phyloP scores from a whole-genome alignment of 1,284 basidiomycete species.

The Abortiporus biennis region DNA sequence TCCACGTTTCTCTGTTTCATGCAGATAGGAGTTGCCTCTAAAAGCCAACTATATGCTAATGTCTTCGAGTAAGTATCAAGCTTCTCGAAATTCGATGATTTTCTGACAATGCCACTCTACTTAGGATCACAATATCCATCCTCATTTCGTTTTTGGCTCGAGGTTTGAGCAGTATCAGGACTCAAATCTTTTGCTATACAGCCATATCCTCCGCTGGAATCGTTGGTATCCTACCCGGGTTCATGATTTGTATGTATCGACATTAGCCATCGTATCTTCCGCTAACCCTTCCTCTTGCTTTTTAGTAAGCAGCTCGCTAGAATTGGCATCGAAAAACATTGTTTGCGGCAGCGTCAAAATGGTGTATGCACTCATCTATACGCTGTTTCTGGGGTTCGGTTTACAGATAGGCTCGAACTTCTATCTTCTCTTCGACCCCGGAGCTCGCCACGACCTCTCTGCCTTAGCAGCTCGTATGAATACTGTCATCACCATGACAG shows the following conservation, averaged over 20 bases:
- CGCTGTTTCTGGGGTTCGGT: constrained; percentile 85
- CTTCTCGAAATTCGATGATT: constrained; percentile 1
- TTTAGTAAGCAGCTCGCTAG: constrained; percentile 78
- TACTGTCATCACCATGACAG: constrained; percentile 46
- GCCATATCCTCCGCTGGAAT: constrained; percentile 82
- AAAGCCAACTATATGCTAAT: constrained; percentile 76
- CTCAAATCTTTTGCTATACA: constrained; percentile 79
- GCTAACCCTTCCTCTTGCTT: constrained; percentile 15
- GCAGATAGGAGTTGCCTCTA: constrained; percentile 66
- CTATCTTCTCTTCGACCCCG: constrained; percentile 71
- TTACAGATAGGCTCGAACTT: constrained; percentile 85
- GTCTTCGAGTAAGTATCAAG: constrained; percentile 74
- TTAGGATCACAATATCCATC: constrained; percentile 77
- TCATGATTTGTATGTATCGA: constrained; percentile 62
- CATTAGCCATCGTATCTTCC: not conserved
- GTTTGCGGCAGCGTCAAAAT: constrained; percentile 85
- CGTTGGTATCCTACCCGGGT: constrained; percentile 78
- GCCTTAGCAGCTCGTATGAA: constrained; percentile 44
- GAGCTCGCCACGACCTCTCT: constrained; percentile 47
- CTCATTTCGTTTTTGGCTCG: constrained; percentile 76
- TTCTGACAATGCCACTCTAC: constrained; percentile 1
- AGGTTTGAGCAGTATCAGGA: constrained; percentile 69
- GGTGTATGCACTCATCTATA: constrained; percentile 88
- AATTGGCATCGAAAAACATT: constrained; percentile 85
- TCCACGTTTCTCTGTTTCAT: constrained; percentile 63